Evolutionary conservation across 257 asterid species (phyloP).

Genomic region (Solanum piurae): DNA sequence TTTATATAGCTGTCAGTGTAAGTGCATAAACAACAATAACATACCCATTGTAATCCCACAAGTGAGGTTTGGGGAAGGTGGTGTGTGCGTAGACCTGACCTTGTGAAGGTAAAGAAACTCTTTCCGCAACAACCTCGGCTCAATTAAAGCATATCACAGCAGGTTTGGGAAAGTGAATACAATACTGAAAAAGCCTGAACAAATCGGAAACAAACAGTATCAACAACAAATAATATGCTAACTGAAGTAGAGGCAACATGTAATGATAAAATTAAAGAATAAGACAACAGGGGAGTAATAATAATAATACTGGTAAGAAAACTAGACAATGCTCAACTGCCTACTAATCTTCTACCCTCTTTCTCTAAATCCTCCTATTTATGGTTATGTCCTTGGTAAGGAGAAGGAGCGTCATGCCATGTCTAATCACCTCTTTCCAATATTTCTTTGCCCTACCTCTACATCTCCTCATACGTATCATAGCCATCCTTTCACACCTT

Average conservation of each 20-base stretch:
- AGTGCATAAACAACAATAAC: background rate
- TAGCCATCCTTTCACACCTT: background rate
- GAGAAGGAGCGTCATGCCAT: background rate
- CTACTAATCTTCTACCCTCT: background rate
- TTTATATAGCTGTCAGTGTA: background rate
- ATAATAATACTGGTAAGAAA: background rate
- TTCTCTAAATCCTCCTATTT: background rate
- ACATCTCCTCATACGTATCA: background rate
- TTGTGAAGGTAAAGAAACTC: background rate
- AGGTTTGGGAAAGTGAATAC: background rate
- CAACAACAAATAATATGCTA: background rate
- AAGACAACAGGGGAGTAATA: background rate
- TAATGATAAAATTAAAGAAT: background rate
- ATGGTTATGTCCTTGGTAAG: background rate
- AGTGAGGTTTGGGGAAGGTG: background rate
- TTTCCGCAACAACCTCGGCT: background rate
- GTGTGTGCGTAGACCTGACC: background rate
- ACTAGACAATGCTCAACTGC: background rate
- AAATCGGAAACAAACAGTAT: background rate
- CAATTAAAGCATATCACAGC: background rate
- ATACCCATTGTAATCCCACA: background rate
- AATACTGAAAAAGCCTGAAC: background rate
- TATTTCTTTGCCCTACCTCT: background rate
- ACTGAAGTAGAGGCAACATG: background rate
- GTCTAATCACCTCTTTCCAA: background rate